Evolutionary conservation across 2,329 filamentous ascomycete genomes (phyloP), one percentile per base, ranked within the genome.

Genomic region (Epichloe amarillans): DNA sequence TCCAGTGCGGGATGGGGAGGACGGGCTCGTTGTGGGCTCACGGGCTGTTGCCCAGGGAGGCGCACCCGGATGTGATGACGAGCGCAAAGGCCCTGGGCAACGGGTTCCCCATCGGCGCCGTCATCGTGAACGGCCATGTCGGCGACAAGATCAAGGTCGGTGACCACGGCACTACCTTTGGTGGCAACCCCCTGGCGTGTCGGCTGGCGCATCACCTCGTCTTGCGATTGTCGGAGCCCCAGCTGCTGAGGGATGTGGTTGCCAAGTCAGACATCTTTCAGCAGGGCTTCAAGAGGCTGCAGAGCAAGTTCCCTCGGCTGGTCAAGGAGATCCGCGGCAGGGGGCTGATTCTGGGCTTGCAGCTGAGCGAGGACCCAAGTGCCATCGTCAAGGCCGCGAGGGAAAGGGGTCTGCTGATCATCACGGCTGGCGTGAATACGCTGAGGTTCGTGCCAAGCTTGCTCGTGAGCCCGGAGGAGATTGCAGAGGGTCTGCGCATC

Each of bases 11-110:
- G 49, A 74, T 98, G 36, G 82, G 83, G 26, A 83, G 93, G 49
- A 97, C 93, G 1, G 93, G 93, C 37, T 77, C 75, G 12, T 76
- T 98, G 60, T 98, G 93, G 93, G 93, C 93, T 0, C 91, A 98
- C 63, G 76, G 75, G 11, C 73, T 75, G 52, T 76, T 93, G 23
- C 84, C 87, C 37, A 72, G 76, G 76, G 83, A 86, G 56, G 88
- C 89, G 2, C 93, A 98, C 64, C 93, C 93, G 6, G 93, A 98
- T 61, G 84, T 98, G 57, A 70, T 98, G 56, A 96, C 91, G 14
- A 91, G 87, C 0, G 93, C 93, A 52, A 98, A 98, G 72, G 93
- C 93, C 1, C 81, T 98, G 2, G 93, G 93, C 15, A 98, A 98
- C 62, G 93, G 93, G 5, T 91, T 96, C 67, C 93, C 93, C 46